Base-by-base conservation (phyloP, 73 alveolate species). In the Stentor roeselii region DNA sequence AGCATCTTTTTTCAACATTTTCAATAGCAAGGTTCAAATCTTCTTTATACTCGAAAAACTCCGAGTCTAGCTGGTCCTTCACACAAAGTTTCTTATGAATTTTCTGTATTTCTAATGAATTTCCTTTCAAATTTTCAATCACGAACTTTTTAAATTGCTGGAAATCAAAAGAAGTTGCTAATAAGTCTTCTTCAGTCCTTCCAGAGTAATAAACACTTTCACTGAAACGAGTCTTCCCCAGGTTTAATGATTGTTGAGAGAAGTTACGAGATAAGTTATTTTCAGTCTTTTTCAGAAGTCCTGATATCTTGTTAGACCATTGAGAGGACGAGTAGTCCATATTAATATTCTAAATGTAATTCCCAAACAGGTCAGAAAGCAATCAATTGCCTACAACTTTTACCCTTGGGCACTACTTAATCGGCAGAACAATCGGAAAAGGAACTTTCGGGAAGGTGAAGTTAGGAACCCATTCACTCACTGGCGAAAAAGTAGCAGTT, bases 371-470 rank as follows among this genome's bases (percentile, higher is more conserved):
- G 67, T 50, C 67, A 11, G 67, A 50, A 11, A 21, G 30, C 67
- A 50, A 50, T 21, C 67, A 50, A 11, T 76, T 11, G 74, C 58
- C 32, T 75, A 86, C 78, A 83, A 83, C 37, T 39, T 21, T 82
- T 60, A 60, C 36, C 77, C 34, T 59, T 3, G 34, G 4, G 3
- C 39, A 83, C 58, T 35, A 86, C 39, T 31, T 30, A 34, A 88
- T 90, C 86, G 89, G 89, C 59, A 37, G 67, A 83, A 90, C 94
- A 38, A 83, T 92, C 41, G 97, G 97, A 3, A 90, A 92, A 60
- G 97, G 97, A 36, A 92, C 95, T 37, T 92, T 92, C 78, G 93
- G 97, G 60, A 92, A 92, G 86, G 97, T 92, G 34, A 92, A 92
- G 83, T 59, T 92, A 84, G 97, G 92, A 3, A 40, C 77, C 37